These are phyloP conservation scores for Radiomyces spectabilis DNA, from an alignment of 192 early-diverging fungal species.

Conservation along the genomic window DNA sequence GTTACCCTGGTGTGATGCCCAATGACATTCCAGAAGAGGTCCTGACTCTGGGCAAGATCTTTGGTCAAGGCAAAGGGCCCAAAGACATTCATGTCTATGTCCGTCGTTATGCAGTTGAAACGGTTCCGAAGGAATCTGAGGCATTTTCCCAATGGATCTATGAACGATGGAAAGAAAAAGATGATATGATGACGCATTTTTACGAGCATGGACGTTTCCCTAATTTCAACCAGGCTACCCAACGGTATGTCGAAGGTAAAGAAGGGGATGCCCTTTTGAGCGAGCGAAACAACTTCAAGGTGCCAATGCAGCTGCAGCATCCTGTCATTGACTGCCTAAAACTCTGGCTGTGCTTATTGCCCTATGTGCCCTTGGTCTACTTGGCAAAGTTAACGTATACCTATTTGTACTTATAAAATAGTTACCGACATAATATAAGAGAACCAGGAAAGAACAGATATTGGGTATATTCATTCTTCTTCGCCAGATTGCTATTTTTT, in stretches of 20 bases:
- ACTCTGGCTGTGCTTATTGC: conserved; percentile 13
- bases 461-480: too few species aligned
- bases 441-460: too few species aligned
- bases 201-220: conserved; percentile 71
- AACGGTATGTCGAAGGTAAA: too few species aligned
- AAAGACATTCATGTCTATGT: conserved; percentile 78
- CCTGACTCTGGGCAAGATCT: conserved; percentile 72
- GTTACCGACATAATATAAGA: too few species aligned
- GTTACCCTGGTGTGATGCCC: conserved; percentile 63
- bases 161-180: conserved; percentile 76
- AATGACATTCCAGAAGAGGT: conserved; percentile 77
- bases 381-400: too few species aligned
- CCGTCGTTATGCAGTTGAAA: conserved; percentile 51
- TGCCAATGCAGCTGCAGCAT: conserved; percentile 8
- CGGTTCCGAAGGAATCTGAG: conserved; percentile 63
- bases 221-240: too few species aligned
- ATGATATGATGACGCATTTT: conserved; percentile 70
- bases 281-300: neutral
- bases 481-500: too few species aligned
- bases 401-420: too few species aligned
- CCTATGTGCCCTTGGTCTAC: conserved; percentile 18
- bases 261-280: neutral
- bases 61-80: conserved; percentile 65
- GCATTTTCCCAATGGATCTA: conserved; percentile 73
- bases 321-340: conserved; percentile 7